Evolutionary conservation across 1,284 basidiomycete species (phyloP).

Genomic region (Omphalotus olearius): DNA sequence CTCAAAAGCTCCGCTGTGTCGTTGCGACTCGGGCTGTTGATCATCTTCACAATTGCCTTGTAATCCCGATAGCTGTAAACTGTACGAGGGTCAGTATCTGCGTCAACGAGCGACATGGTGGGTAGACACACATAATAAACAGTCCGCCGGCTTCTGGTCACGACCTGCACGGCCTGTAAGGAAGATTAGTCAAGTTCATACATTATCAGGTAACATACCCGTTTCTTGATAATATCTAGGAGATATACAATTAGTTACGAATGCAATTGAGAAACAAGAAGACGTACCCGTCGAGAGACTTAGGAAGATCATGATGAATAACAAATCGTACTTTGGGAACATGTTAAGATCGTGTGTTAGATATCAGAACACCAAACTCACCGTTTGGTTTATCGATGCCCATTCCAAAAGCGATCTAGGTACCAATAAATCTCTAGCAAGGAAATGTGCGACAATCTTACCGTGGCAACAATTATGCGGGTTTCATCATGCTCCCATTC

Average conservation of each 20-base stretch:
- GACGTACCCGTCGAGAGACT: slow-evolving; percentile 40
- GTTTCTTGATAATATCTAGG: slow-evolving; percentile 48
- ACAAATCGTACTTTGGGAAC: slow-evolving; percentile 41
- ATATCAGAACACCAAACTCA: slow-evolving; percentile 15
- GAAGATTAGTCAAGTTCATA: neutral
- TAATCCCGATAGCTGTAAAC: slow-evolving; percentile 38
- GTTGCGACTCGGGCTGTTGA: slow-evolving; percentile 25
- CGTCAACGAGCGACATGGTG: neutral
- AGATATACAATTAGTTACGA: neutral
- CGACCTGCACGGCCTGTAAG: slow-evolving; percentile 38
- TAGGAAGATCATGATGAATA: slow-evolving; percentile 42
- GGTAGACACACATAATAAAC: slow-evolving; percentile 37
- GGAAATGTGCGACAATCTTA: slow-evolving; percentile 24
- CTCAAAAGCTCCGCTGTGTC: slow-evolving; percentile 20
- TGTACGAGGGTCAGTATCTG: slow-evolving; percentile 14
- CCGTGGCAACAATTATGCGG: slow-evolving; percentile 89
- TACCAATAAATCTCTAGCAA: slow-evolving; percentile 13
- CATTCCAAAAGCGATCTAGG: slow-evolving; percentile 91
- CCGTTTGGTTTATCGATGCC: slow-evolving; percentile 49
- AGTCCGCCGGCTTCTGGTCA: slow-evolving; percentile 41
- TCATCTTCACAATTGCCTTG: slow-evolving; percentile 32
- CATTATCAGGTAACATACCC: slow-evolving; percentile 15
- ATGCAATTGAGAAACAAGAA: neutral
- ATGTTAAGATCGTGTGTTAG: neutral
- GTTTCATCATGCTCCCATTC: slow-evolving; percentile 77